These are phyloP conservation scores for Suillus americanus DNA, from an alignment of 768 basidiomycete genomes.

Conservation along the genomic window DNA sequence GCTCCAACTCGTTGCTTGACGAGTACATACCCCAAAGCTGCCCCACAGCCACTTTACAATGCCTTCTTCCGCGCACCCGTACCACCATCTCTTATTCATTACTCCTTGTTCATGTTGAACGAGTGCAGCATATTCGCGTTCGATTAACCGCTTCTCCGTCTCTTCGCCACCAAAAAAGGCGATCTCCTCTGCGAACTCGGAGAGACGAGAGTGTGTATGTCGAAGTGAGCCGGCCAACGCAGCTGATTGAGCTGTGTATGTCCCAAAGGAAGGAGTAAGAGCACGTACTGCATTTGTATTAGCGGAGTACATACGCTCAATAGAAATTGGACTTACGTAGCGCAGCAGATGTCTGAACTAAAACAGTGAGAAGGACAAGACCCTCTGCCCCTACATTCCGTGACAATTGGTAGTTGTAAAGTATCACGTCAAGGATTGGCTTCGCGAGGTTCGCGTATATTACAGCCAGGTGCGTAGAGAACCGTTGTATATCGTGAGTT, in stretches of 20 bases:
- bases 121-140: conserved; percentile 82
- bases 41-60: conserved; percentile 98
- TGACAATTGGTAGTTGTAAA: conserved; percentile 95
- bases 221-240: conserved; percentile 87
- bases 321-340: conserved; percentile 56
- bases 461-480: conserved; percentile 85
- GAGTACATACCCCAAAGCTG: conserved; percentile 75
- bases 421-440: conserved; percentile 85
- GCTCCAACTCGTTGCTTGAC: neutral
- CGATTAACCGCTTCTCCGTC: conserved; percentile 88
- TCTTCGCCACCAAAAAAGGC: conserved; percentile 88
- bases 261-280: conserved; percentile 89
- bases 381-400: conserved; percentile 95
- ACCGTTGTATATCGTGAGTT: conserved; percentile 93
- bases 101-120: conserved; percentile 85
- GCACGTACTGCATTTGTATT: conserved; percentile 62
- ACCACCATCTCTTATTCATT: conserved; percentile 80
- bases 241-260: conserved; percentile 85
- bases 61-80: conserved; percentile 90
- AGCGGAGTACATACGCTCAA: neutral
- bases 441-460: conserved; percentile 96
- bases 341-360: conserved; percentile 82
- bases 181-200: conserved; percentile 86
- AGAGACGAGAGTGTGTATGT: conserved; percentile 88
- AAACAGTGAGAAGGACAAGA: conserved; percentile 73